Percentiles rank a stretch among this genome's conserved stretches.
These are phyloP conservation scores for Tilletia caries DNA, from an alignment of 1,284 basidiomycete genomes.

Conservation along the genomic window DNA sequence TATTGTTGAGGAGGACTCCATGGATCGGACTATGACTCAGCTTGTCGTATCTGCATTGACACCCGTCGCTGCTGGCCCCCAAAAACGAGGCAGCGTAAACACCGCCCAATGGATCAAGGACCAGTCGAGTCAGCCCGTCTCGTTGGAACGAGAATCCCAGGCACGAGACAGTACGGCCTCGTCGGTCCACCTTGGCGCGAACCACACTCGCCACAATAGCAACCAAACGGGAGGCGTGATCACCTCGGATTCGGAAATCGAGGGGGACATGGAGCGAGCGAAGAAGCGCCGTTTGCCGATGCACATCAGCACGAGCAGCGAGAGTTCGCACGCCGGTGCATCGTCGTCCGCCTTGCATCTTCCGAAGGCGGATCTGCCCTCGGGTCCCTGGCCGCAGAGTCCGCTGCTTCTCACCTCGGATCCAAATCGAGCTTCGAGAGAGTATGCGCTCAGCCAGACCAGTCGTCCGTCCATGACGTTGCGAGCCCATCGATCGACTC, in stretches of 20 bases:
- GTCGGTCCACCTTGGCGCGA: no score
- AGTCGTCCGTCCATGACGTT: not conserved
- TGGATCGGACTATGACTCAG: not conserved
- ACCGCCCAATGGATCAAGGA: no score
- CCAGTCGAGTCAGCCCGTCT: no score
- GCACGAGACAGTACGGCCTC: no score
- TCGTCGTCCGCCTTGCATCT: not conserved
- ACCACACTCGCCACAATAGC: not conserved
- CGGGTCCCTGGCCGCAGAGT: slow-evolving; percentile 5
- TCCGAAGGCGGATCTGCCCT: not conserved
- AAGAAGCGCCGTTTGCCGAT: not conserved
- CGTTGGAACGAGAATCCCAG: no score
- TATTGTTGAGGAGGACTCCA: not conserved
- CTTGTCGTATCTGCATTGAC: not conserved
- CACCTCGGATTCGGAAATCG: not conserved
- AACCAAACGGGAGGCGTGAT: not conserved
- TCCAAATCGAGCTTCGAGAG: not conserved
- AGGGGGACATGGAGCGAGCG: not conserved
- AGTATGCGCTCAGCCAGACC: not conserved
- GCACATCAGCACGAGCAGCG: not conserved
- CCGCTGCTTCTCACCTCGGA: slow-evolving; percentile 3
- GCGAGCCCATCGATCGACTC: not conserved
- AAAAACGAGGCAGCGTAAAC: no score
- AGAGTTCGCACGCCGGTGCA: not conserved
- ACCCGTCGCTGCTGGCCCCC: no score